These are phyloP conservation scores for Microdochium nivale DNA, from an alignment of 2,329 filamentous ascomycete genomes.

Conservation along the genomic window DNA sequence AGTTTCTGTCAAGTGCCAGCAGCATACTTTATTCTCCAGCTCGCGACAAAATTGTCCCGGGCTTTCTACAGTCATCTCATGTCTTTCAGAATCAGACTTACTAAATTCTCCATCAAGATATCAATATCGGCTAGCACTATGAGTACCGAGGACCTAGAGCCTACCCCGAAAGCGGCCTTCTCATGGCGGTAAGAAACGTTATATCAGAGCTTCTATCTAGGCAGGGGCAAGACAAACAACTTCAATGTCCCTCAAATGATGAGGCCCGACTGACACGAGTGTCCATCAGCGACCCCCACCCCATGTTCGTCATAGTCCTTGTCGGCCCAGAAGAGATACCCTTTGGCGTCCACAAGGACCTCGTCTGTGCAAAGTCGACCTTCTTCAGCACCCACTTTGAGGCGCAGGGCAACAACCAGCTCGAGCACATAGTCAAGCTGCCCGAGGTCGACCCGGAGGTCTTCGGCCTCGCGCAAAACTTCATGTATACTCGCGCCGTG, in stretches of 20 bases:
- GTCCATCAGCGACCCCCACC: slow-evolving; percentile 38
- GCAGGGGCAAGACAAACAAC: not conserved
- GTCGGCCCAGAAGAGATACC: slow-evolving; percentile 43
- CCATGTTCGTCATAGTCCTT: slow-evolving; percentile 45
- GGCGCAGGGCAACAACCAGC: slow-evolving; percentile 21
- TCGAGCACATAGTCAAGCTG: slow-evolving; percentile 43
- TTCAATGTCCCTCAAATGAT: not conserved
- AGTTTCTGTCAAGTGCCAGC: too few relatives aligned
- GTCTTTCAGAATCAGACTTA: too few relatives aligned
- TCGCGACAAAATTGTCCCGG: too few relatives aligned
- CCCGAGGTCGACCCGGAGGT: slow-evolving; percentile 38
- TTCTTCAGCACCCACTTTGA: slow-evolving; percentile 39
- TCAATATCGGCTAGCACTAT: too few relatives aligned
- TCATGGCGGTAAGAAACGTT: too few relatives aligned
- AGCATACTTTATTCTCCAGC: too few relatives aligned
- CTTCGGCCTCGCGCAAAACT: slow-evolving; percentile 47
- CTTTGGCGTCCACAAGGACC: slow-evolving; percentile 51
- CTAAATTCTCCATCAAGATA: too few relatives aligned
- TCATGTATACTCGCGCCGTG: slow-evolving; percentile 42
- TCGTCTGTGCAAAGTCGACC: slow-evolving; percentile 42
- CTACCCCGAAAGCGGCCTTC: too few relatives aligned
- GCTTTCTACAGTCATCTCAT: too few relatives aligned
- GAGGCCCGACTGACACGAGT: not conserved
- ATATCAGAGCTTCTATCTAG: too few relatives aligned
- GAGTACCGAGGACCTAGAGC: too few relatives aligned